Conservation (phyloP, 371 early-diverging fungal species). For the Rhizomucor miehei region DNA sequence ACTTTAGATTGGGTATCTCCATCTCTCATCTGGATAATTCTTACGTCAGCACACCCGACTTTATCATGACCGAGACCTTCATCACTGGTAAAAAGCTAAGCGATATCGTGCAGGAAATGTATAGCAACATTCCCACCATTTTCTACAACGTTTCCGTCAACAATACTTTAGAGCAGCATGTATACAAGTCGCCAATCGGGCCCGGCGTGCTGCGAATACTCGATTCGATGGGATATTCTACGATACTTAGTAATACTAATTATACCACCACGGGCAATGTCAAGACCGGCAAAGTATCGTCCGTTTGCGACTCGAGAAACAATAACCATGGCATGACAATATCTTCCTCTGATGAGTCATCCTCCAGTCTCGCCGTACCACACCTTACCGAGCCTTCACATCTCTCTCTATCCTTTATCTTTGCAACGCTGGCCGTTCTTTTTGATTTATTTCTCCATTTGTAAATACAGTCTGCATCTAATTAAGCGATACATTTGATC, state of each 20-base stretch:
- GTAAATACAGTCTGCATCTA: too few relatives aligned
- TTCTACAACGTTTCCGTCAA: constrained; percentile 18
- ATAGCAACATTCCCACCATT: constrained; percentile 21
- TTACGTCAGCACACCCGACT: constrained; percentile 33
- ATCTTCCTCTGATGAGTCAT: neutral
- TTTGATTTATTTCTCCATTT: too few relatives aligned
- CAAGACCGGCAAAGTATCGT: constrained; percentile 23
- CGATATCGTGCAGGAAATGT: constrained; percentile 19
- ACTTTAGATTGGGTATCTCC: constrained; percentile 34
- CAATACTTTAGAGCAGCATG: constrained; percentile 13
- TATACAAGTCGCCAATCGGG: constrained; percentile 42
- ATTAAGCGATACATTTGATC: too few relatives aligned
- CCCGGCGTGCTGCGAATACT: constrained; percentile 44
- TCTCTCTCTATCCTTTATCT: too few relatives aligned
- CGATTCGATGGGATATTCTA: constrained; percentile 45
- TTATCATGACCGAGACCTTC: constrained; percentile 35
- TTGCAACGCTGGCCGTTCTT: too few relatives aligned
- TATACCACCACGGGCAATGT: constrained; percentile 30
- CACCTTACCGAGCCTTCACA: too few relatives aligned
- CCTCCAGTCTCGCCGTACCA: too few relatives aligned
- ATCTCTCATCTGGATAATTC: constrained; percentile 40
- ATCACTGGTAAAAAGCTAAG: constrained; percentile 27
- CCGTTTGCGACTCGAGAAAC: constrained; percentile 24
- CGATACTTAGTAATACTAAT: constrained; percentile 31
- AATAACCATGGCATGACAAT: constrained; percentile 6